Evolutionary conservation across 768 basidiomycete genomes (phyloP).

Genomic region (Pleurotus cornucopiae): DNA sequence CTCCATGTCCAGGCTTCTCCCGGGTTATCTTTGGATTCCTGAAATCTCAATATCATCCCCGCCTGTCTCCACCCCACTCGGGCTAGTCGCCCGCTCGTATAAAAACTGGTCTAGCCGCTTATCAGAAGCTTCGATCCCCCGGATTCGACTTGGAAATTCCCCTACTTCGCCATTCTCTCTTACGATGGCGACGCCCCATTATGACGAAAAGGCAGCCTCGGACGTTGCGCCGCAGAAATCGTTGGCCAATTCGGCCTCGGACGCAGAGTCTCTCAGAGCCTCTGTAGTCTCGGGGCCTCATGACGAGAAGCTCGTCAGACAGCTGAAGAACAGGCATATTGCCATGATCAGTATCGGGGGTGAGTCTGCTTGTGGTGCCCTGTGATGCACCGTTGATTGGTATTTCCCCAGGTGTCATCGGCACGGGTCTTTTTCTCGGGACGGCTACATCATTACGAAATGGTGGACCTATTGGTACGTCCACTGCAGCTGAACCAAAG

Average conservation of each 20-base stretch:
- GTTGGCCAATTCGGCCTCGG: slow-evolving; percentile 12
- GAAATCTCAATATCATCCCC: slow-evolving; percentile 2
- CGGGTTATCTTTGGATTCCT: not conserved
- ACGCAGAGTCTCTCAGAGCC: slow-evolving; percentile 17
- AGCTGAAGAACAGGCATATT: slow-evolving; percentile 74
- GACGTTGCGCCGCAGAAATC: not conserved
- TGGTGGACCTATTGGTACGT: slow-evolving; percentile 66
- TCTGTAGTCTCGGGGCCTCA: not conserved
- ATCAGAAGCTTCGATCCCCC: not conserved
- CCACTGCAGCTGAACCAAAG: too few relatives aligned
- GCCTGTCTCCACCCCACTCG: slow-evolving; percentile 2
- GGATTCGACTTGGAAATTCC: not conserved
- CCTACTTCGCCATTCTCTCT: not conserved
- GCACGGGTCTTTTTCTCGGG: slow-evolving; percentile 63
- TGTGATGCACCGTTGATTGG: not conserved
- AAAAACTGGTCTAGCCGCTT: not conserved
- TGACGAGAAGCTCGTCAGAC: slow-evolving; percentile 41
- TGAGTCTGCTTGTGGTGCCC: not conserved
- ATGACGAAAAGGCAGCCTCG: slow-evolving; percentile 4
- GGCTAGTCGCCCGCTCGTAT: not conserved
- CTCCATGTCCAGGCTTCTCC: not conserved
- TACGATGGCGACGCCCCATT: slow-evolving; percentile 1
- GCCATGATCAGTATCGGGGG: slow-evolving; percentile 68
- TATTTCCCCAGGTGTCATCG: slow-evolving; percentile 7
- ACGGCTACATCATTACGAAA: slow-evolving; percentile 42